A percentile compares a stretch with the other conserved stretches of the same genome.
Conservation (phyloP, 495 filamentous ascomycete species). For the Penicillium parvum region DNA sequence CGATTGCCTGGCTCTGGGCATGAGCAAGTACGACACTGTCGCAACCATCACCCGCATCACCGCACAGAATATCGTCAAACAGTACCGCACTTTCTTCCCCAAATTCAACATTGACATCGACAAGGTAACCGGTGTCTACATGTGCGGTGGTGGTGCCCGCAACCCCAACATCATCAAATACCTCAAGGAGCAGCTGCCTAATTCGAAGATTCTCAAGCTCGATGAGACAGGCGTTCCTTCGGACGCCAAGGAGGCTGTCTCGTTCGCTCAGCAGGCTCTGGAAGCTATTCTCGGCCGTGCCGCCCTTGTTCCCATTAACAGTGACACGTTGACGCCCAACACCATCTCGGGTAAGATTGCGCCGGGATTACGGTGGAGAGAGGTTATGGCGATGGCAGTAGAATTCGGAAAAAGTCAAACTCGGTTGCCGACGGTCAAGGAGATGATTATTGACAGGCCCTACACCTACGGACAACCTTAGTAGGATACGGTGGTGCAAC, state of each 20-base stretch:
- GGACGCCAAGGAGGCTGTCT: slow-evolving; percentile 51
- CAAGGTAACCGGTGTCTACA: slow-evolving; percentile 39
- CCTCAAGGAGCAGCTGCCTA: slow-evolving; percentile 40
- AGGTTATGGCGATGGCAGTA: slow-evolving; percentile 3
- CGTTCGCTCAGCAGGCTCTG: slow-evolving; percentile 39
- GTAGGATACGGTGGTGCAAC: background rate
- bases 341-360: slow-evolving; percentile 7
- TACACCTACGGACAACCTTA: slow-evolving; percentile 4
- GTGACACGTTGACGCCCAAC: slow-evolving; percentile 6
- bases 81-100: slow-evolving; percentile 44
- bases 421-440: slow-evolving; percentile 4
- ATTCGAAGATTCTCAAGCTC: slow-evolving; percentile 42
- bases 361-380: slow-evolving; percentile 4
- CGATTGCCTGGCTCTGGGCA: slow-evolving; percentile 26
- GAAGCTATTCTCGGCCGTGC: slow-evolving; percentile 20
- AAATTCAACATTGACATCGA: slow-evolving; percentile 31
- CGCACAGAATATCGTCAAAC: slow-evolving; percentile 45
- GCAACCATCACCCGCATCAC: slow-evolving; percentile 52
- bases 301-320: slow-evolving; percentile 6
- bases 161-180: slow-evolving; percentile 49
- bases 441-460: slow-evolving; percentile 4
- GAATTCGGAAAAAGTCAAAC: slow-evolving; percentile 2
- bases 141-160: slow-evolving; percentile 52
- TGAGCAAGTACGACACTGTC: slow-evolving; percentile 40
- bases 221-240: slow-evolving; percentile 46